Evolutionary conservation across 352 stramenopile genomes (phyloP).

Genomic region (Phytophthora ramorum): DNA sequence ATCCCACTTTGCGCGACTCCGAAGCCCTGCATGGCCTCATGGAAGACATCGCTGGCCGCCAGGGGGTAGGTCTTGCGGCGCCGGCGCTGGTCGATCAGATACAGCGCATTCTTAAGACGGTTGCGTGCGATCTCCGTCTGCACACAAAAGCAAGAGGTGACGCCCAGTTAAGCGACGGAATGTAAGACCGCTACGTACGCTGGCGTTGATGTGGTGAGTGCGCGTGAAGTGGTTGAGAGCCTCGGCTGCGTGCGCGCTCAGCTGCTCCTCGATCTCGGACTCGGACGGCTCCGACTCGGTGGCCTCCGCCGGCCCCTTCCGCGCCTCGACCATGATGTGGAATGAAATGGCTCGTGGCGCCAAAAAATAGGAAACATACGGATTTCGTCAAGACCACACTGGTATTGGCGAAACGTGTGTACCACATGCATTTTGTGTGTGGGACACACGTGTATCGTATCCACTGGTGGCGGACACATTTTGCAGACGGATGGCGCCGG

Average conservation of each 20-base stretch:
- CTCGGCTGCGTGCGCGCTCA: slow-evolving; percentile 65
- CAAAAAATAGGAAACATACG: no score
- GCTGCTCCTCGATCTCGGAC: slow-evolving; percentile 76
- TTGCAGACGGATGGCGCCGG: slow-evolving; percentile 11
- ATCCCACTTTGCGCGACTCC: slow-evolving; percentile 57
- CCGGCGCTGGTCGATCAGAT: slow-evolving; percentile 34
- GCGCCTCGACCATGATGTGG: neutral
- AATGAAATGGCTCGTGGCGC: neutral
- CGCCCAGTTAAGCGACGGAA: neutral
- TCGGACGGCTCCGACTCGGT: slow-evolving; percentile 30
- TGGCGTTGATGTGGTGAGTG: slow-evolving; percentile 61
- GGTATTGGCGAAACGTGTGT: neutral
- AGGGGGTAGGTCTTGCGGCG: slow-evolving; percentile 38
- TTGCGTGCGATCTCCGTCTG: slow-evolving; percentile 72
- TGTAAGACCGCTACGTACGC: slow-evolving; percentile 43
- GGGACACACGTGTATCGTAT: neutral
- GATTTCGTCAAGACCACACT: no score
- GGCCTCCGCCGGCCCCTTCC: slow-evolving; percentile 18
- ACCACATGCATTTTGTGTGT: neutral
- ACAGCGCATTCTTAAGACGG: slow-evolving; percentile 48
- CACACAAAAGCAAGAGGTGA: neutral
- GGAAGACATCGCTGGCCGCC: slow-evolving; percentile 24
- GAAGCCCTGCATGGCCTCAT: slow-evolving; percentile 55
- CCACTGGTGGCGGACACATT: slow-evolving; percentile 17
- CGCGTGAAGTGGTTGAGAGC: slow-evolving; percentile 78